These are phyloP conservation scores for Synchytrium microbalum DNA, from an alignment of 371 early-diverging fungal genomes.

Conservation along the genomic window DNA sequence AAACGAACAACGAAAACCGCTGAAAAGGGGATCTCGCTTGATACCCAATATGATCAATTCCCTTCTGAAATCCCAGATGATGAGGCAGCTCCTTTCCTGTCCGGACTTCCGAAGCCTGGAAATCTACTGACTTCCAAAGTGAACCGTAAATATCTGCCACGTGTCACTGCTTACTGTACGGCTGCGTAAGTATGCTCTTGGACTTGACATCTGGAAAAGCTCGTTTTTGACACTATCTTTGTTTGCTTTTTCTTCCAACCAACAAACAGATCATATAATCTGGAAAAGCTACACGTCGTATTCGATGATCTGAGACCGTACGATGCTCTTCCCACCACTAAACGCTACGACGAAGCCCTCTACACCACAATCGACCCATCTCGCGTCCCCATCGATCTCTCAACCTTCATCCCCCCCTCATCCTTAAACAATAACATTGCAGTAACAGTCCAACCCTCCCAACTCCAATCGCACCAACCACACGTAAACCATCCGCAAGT, in stretches of 20 bases:
- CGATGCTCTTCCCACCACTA: not conserved
- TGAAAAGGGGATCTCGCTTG: not conserved
- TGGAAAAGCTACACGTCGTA: not conserved
- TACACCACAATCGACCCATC: not conserved
- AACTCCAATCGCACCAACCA: not conserved
- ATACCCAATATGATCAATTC: not conserved
- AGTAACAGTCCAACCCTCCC: not conserved
- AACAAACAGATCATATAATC: not conserved
- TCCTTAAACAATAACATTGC: not conserved
- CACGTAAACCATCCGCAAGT: not conserved
- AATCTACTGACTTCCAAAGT: constrained; percentile 11
- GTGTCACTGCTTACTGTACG: constrained; percentile 89
- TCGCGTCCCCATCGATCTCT: not conserved
- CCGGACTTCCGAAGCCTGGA: not conserved
- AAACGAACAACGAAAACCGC: not conserved
- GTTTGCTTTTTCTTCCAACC: too few species aligned
- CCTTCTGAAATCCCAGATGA: not conserved
- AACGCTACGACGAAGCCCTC: not conserved
- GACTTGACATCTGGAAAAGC: too few species aligned
- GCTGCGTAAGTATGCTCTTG: constrained; percentile 53
- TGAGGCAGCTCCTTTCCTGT: not conserved
- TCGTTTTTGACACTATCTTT: too few species aligned
- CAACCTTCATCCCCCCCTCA: not conserved
- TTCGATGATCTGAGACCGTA: not conserved
- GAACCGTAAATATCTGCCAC: constrained; percentile 53